Percentiles rank a stretch among this genome's conserved stretches.
Conservation (phyloP, 73 alveolate species). For the Paramecium pentaurelia region DNA sequence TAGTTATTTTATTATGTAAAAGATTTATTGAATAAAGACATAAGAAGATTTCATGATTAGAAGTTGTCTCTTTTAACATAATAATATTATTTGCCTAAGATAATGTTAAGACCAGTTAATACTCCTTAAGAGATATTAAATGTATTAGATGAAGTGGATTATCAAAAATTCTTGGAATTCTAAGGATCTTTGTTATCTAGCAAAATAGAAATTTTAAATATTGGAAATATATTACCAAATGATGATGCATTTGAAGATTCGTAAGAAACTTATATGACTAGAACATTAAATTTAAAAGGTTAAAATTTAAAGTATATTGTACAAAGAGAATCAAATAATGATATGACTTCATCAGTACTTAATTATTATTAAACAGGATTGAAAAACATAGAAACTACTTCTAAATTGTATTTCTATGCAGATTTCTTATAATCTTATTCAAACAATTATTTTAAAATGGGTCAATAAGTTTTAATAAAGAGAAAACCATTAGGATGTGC, state of each 20-base stretch:
- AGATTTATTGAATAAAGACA: background rate
- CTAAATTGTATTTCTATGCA: background rate
- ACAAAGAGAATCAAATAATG: background rate
- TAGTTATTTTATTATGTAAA: background rate
- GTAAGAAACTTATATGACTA: background rate
- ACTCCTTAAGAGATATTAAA: constrained; percentile 11
- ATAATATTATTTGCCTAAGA: background rate
- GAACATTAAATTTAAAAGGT: background rate
- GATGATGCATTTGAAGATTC: background rate
- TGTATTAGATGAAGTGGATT: background rate
- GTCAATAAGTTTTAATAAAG: background rate
- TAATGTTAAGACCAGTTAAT: constrained; percentile 36
- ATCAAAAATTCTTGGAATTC: background rate
- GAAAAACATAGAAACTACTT: background rate
- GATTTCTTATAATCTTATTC: background rate
- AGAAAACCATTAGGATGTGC: constrained; percentile 44
- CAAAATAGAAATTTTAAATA: background rate
- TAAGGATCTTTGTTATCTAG: background rate
- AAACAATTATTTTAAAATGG: background rate
- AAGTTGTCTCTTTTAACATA: background rate
- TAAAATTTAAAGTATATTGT: background rate
- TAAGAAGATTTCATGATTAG: constrained; percentile 25
- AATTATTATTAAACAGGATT: constrained; percentile 33
- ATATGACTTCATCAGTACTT: background rate
- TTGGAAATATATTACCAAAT: constrained; percentile 14